These are phyloP conservation scores for Boletus semigastroideus DNA, from an alignment of 1,284 basidiomycete species.

Conservation along the genomic window DNA sequence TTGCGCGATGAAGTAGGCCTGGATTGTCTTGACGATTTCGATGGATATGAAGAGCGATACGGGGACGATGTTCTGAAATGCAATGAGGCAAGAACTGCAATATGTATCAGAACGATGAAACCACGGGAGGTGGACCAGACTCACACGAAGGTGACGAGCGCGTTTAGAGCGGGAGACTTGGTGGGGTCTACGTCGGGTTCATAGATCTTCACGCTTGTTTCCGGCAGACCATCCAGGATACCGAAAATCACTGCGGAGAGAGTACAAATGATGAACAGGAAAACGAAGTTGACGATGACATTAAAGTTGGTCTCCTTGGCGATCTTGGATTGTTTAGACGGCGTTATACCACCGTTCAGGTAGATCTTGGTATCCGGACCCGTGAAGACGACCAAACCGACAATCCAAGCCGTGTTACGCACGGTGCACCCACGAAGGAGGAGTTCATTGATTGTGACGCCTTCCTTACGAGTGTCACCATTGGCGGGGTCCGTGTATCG, in stretches of 20 bases:
- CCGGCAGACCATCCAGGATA: constrained; percentile 57
- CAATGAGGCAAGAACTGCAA: constrained; percentile 79
- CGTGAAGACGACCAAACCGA: constrained; percentile 93
- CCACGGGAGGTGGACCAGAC: constrained; percentile 31
- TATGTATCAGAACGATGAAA: constrained; percentile 10
- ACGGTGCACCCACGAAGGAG: constrained; percentile 89
- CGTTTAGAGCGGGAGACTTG: constrained; percentile 67
- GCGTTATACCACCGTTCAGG: constrained; percentile 91
- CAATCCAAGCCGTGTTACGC: constrained; percentile 94
- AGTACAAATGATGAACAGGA: constrained; percentile 80
- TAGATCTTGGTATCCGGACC: constrained; percentile 98
- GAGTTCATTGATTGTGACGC: constrained; percentile 89
- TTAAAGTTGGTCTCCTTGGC: constrained; percentile 99
- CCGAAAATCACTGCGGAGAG: constrained; percentile 77
- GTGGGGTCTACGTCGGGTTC: constrained; percentile 68
- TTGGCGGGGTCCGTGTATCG: constrained; percentile 61
- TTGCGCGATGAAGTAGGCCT: constrained; percentile 97
- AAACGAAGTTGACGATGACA: constrained; percentile 89
- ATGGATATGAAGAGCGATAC: constrained; percentile 98
- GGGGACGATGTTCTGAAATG: constrained; percentile 98
- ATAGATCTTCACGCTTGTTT: constrained; percentile 75
- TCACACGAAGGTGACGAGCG: constrained; percentile 88
- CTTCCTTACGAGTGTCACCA: constrained; percentile 58
- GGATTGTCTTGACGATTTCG: constrained; percentile 97
- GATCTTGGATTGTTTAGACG: constrained; percentile 94